Evolutionary conservation across 768 basidiomycete species (phyloP).

Genomic region (Phanerodontia chrysosporium): DNA sequence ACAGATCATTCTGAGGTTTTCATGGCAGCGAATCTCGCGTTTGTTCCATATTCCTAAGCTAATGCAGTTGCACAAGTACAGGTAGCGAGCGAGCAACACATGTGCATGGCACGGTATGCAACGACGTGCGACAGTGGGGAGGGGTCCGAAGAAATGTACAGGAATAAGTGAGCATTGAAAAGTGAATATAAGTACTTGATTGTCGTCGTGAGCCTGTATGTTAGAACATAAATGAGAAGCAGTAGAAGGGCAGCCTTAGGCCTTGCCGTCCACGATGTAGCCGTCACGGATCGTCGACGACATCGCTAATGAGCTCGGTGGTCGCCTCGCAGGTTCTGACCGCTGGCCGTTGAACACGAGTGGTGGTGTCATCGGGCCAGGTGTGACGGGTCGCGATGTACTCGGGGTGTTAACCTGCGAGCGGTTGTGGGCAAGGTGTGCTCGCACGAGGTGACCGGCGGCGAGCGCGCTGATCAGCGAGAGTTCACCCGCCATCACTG

Average conservation of each 20-base stretch:
- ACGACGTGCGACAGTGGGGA: neutral
- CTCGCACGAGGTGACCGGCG: constrained; percentile 90
- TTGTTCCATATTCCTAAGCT: neutral
- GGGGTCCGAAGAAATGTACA: neutral
- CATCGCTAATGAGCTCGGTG: constrained; percentile 3
- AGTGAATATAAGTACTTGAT: neutral
- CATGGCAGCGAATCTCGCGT: neutral
- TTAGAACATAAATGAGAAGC: neutral
- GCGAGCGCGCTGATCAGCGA: constrained; percentile 89
- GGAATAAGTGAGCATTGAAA: constrained; percentile 2
- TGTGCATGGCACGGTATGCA: neutral
- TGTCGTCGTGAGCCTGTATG: neutral
- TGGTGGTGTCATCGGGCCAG: constrained; percentile 32
- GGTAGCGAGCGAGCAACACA: neutral
- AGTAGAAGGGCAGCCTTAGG: neutral
- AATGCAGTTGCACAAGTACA: constrained; percentile 4
- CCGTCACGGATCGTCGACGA: constrained; percentile 4
- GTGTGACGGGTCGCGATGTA: constrained; percentile 55
- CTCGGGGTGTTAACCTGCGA: constrained; percentile 76
- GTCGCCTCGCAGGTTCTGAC: neutral
- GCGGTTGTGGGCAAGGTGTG: constrained; percentile 91
- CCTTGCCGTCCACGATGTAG: constrained; percentile 7
- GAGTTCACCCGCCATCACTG: constrained; percentile 97
- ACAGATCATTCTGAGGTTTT: neutral
- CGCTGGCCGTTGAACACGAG: neutral